Percentiles rank a stretch among this genome's conserved stretches.
Conservation (phyloP, 1,139 yeast species). For the Candida anutae region DNA sequence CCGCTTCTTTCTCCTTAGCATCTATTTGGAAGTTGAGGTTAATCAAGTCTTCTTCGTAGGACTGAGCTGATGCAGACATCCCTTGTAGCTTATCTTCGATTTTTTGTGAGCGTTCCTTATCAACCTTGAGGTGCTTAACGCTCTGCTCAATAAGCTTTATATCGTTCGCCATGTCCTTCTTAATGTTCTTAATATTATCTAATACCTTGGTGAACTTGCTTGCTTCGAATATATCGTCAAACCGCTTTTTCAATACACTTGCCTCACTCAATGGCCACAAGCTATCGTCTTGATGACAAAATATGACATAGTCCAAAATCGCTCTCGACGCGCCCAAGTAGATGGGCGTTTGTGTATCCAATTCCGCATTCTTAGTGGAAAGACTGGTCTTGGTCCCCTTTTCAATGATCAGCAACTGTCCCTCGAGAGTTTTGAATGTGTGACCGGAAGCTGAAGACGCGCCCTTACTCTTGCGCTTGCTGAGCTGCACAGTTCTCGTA, state of each 20-base stretch:
- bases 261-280: constrained; percentile 97
- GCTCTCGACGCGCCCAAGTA: constrained; percentile 86
- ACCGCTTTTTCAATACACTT: constrained; percentile 75
- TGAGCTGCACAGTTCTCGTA: constrained; percentile 75
- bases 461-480: constrained; percentile 43
- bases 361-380: constrained; percentile 77
- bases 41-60: constrained; percentile 42
- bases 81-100: constrained; percentile 42
- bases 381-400: constrained; percentile 65
- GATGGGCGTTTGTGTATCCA: constrained; percentile 74
- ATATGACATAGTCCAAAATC: constrained; percentile 83
- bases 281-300: constrained; percentile 97
- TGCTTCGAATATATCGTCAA: constrained; percentile 96
- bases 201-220: constrained; percentile 86
- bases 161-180: constrained; percentile 71
- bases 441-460: constrained; percentile 28
- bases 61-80: constrained; percentile 37
- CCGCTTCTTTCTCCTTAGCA: constrained; percentile 49
- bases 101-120: constrained; percentile 63
- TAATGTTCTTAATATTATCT: constrained; percentile 65
- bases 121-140: constrained; percentile 67
- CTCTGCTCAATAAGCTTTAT: constrained; percentile 71
- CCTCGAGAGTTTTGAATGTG: constrained; percentile 87
- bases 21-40: constrained; percentile 41
- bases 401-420: constrained; percentile 65